Evolutionary conservation across 805 yeast species (phyloP).

Genomic region (Maudiozyma bulderi): DNA sequence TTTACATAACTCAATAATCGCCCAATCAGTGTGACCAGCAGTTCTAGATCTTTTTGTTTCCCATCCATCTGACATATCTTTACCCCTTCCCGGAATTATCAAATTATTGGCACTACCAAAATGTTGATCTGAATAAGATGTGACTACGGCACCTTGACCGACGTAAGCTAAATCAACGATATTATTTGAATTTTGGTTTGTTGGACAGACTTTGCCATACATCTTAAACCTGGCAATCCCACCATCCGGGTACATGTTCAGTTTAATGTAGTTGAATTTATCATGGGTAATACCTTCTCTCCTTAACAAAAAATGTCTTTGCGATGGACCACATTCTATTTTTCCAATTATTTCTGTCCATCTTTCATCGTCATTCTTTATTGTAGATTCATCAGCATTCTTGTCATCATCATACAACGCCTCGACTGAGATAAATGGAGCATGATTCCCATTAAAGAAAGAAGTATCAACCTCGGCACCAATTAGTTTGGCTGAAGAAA

Average conservation of each 20-base stretch:
- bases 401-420: conserved; percentile 38
- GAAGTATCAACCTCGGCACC: conserved; percentile 93
- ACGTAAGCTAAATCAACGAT: conserved; percentile 70
- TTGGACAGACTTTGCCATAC: conserved; percentile 75
- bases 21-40: conserved; percentile 89
- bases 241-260: conserved; percentile 95
- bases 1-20: conserved; percentile 68
- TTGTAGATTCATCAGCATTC: conserved; percentile 21
- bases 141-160: conserved; percentile 80
- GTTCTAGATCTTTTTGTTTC: conserved; percentile 85
- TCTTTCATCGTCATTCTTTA: conserved; percentile 26
- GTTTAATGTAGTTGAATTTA: conserved; percentile 67
- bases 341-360: conserved; percentile 71
- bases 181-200: neutral
- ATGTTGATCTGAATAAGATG: conserved; percentile 80
- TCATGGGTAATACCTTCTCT: conserved; percentile 42
- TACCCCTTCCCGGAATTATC: conserved; percentile 87
- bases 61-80: conserved; percentile 98
- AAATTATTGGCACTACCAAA: conserved; percentile 88
- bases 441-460: conserved; percentile 90
- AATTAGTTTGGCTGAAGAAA: conserved; percentile 57
- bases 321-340: conserved; percentile 81
- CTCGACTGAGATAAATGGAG: conserved; percentile 82
- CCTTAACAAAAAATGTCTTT: conserved; percentile 72
- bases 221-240: conserved; percentile 93